Conservation (phyloP, 2,329 filamentous ascomycete species). For the Aureobasidium sp. region DNA sequence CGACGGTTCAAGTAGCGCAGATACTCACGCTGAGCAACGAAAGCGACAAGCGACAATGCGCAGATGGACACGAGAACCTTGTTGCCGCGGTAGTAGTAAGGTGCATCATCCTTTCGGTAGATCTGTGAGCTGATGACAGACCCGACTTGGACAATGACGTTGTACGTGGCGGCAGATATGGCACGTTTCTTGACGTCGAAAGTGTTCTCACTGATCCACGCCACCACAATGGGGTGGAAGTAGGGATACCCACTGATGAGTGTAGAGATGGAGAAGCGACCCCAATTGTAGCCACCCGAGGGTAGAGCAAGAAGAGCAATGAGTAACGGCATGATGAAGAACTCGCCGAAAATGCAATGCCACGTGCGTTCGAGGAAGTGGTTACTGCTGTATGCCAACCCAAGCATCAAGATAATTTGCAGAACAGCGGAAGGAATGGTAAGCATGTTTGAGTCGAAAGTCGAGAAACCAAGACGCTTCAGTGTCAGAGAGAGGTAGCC, state of each 20-base stretch:
- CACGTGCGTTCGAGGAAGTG: conserved; percentile 47
- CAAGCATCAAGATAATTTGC: conserved; percentile 45
- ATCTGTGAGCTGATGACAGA: conserved; percentile 36
- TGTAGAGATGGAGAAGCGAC: conserved; percentile 28
- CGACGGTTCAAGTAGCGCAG: conserved; percentile 40
- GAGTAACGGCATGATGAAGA: conserved; percentile 46
- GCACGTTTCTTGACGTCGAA: conserved; percentile 44
- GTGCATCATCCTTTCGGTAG: conserved; percentile 44
- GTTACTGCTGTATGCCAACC: conserved; percentile 46
- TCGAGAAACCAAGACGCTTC: conserved; percentile 44
- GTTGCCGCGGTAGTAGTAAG: conserved; percentile 51
- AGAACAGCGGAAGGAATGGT: conserved; percentile 15
- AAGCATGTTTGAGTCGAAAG: conserved; percentile 17
- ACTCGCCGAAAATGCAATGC: conserved; percentile 43
- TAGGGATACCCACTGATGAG: conserved; percentile 35
- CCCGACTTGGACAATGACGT: conserved; percentile 40
- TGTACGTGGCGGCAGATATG: conserved; percentile 41
- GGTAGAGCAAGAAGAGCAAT: conserved; percentile 44
- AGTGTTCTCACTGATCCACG: conserved; percentile 44
- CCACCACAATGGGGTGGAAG: conserved; percentile 46
- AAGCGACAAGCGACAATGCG: conserved; percentile 39
- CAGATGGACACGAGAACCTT: conserved; percentile 45
- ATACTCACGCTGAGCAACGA: conserved; percentile 41
- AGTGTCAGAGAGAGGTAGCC: conserved; percentile 52
- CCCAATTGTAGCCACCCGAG: conserved; percentile 42